These are phyloP conservation scores for Colletotrichum sp. DNA, from an alignment of 2,329 filamentous ascomycete genomes.

Conservation along the genomic window DNA sequence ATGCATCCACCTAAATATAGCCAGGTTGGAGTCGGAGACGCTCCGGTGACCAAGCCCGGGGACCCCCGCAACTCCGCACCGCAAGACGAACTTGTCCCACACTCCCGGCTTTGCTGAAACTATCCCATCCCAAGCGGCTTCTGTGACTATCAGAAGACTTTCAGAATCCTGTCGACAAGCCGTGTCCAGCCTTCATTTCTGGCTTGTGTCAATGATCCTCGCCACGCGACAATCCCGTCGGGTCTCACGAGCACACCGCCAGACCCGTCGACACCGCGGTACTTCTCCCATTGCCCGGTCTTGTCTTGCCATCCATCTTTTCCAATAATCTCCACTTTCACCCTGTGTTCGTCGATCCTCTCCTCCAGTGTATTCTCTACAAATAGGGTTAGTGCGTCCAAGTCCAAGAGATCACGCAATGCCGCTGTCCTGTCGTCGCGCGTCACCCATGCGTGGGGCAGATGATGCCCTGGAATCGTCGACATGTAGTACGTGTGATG, in stretches of 20 bases:
- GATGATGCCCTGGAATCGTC: neutral
- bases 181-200: neutral
- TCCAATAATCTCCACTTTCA: neutral
- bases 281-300: neutral
- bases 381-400: neutral
- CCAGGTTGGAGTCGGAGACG: neutral
- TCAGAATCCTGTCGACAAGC: neutral
- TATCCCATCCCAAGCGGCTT: accelerated
- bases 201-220: neutral
- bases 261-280: neutral
- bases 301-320: neutral
- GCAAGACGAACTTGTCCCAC: neutral
- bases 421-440: neutral
- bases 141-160: accelerated
- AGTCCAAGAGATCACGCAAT: neutral
- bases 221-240: neutral
- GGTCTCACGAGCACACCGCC: neutral
- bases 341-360: neutral
- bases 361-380: neutral
- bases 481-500: neutral
- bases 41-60: neutral
- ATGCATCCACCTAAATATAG: neutral
- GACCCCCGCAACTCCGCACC: neutral
- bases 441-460: neutral
- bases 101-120: neutral